A percentile compares a stretch with the other conserved stretches of the same genome.
Evolutionary conservation across 1,139 yeast species (phyloP).

Genomic region (Magnusiomyces magnusii): DNA sequence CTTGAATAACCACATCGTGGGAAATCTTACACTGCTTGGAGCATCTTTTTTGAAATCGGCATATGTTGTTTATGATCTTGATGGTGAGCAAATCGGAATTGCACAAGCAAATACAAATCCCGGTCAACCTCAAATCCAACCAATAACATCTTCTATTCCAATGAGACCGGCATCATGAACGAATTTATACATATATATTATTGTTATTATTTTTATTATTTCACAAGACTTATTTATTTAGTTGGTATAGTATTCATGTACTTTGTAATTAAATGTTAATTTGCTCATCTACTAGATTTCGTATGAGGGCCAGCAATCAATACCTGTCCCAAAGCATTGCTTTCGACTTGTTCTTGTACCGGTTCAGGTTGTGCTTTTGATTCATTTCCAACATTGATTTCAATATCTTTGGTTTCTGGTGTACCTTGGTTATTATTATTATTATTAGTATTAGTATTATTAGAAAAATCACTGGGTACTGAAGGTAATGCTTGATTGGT

Average conservation of each 20-base stretch:
- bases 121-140: neutral
- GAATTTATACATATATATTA: no score
- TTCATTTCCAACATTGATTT: no score
- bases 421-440: no score
- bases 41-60: constrained; percentile 25
- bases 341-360: neutral
- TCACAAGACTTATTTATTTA: no score
- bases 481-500: neutral
- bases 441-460: neutral
- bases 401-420: neutral
- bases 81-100: constrained; percentile 9
- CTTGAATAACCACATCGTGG: neutral
- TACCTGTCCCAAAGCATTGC: neutral
- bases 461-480: neutral
- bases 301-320: neutral
- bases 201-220: neutral
- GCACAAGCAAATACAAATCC: constrained; percentile 7
- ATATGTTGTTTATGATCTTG: constrained; percentile 25
- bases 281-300: neutral
- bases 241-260: no score
- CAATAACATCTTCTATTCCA: neutral
- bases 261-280: no score
- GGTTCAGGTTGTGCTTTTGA: no score
- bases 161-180: neutral
- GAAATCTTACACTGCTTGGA: constrained; percentile 21